Base-by-base conservation (phyloP, 2,329 filamentous ascomycete genomes). In the Diaporthe longicolla region DNA sequence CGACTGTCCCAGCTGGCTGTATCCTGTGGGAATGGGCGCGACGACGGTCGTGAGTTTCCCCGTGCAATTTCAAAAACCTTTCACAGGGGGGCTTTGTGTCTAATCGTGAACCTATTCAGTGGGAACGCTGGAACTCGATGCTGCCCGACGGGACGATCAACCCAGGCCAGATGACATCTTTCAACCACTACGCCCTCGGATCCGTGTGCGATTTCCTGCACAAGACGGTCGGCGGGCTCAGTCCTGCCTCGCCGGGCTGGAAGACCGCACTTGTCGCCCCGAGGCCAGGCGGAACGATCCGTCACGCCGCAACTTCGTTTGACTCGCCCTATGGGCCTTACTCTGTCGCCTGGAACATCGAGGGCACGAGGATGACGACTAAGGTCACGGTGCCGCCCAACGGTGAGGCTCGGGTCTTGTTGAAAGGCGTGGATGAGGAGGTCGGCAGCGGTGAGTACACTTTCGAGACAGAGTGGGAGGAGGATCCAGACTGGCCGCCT, bases 121-220 rank as follows among this genome's bases (percentile, higher is more conserved):
- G 83, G 83, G 84, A 85, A 77, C 81, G 84, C 8, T 85, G 83
- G 84, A 82, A 85, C 73, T 80, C 79, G 35, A 79, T 85, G 77
- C 76, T 83, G 32, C 80, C 81, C 0, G 79, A 84, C 71, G 82
- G 82, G 1, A 76, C 55, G 4, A 78, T 85, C 66, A 84, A 85
- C 72, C 79, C 82, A 0, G 81, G 82, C 11, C 73, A 79, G 24
- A 85, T 85, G 84, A 85, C 83, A 0, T 82, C 80, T 57, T 82
- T 83, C 74, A 84, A 85, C 75, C 84, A 86, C 75, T 85, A 85
- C 72, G 82, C 84, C 1, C 81, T 83, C 21, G 83, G 83, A 10
- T 80, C 80, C 29, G 82, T 85, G 54, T 81, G 79, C 7, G 76
- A 82, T 59, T 85, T 83, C 81, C 77, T 85, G 73, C 83, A 85